Percentiles rank a stretch among this genome's conserved stretches.
Conservation (phyloP, 352 stramenopile species). For the Stephanocyclus meneghinianus region DNA sequence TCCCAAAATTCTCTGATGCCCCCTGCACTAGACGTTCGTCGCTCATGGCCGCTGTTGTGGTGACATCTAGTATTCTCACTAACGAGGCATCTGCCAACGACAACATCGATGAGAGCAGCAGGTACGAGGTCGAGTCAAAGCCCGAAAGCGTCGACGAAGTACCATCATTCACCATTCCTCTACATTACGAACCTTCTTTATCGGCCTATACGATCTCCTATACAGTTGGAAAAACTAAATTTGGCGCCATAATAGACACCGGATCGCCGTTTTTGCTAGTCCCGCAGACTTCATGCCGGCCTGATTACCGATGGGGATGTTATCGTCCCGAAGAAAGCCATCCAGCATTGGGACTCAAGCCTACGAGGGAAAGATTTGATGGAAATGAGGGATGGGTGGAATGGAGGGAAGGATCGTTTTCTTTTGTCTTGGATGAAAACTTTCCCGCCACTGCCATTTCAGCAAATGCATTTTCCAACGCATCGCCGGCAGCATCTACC, state of each 20-base stretch:
- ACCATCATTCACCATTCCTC: slow-evolving; percentile 23
- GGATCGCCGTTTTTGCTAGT: slow-evolving; percentile 37
- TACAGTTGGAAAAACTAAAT: slow-evolving; percentile 24
- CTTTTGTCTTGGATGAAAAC: slow-evolving; percentile 17
- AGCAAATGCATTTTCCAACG: background rate
- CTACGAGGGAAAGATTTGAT: slow-evolving; percentile 44
- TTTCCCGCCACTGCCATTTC: background rate
- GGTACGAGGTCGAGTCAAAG: background rate
- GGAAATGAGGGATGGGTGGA: slow-evolving; percentile 44
- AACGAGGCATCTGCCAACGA: background rate
- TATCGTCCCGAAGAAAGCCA: slow-evolving; percentile 32
- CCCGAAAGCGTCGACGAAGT: background rate
- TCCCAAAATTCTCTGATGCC: background rate
- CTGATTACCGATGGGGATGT: slow-evolving; percentile 41
- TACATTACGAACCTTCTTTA: slow-evolving; percentile 29
- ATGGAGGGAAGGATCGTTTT: slow-evolving; percentile 43
- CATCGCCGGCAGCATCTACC: background rate
- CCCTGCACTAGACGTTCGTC: background rate
- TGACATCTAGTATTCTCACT: background rate
- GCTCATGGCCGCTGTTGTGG: background rate
- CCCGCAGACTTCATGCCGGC: slow-evolving; percentile 25
- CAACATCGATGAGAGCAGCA: background rate
- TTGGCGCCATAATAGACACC: slow-evolving; percentile 46
- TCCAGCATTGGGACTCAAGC: slow-evolving; percentile 6
- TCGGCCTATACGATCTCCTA: slow-evolving; percentile 36